Base-by-base conservation (phyloP, 2,329 filamentous ascomycete genomes). In the Monilinia fructicola region DNA sequence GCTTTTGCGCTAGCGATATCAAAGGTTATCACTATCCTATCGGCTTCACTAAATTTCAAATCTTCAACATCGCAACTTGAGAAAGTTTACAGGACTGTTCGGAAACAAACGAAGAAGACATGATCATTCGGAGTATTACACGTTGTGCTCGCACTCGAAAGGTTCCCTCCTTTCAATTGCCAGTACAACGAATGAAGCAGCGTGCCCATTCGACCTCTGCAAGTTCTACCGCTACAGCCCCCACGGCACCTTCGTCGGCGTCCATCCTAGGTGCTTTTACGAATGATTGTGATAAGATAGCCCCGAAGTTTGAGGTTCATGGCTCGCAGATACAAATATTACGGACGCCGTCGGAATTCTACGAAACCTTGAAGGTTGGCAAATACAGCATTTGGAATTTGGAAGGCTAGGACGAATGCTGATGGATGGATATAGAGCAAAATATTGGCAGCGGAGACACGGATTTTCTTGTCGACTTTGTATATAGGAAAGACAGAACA, bases 401-500 rank as follows among this genome's bases (percentile, higher is more conserved):
- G 42, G 50, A 28, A 48, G 66, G 55, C 28, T 55, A 18, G 38
- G 54, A 52, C 40, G 50, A 46, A 28, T 72, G 72, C 75, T 77
- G 73, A 76, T 73, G 67, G 67, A 54, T 58, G 67, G 66, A 54
- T 66, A 66, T 75, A 93, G 90, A 80, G 85, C 70, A 96, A 93
- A 80, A 97, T 99, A 75, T 85, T 85, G 63, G 85, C 84, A 69
- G 95, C 95, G 12, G 87, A 92, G 77, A 83, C 81, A 63, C 86
- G 91, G 68, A 90, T 99, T 71, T 99, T 96, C 77, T 81, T 99
- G 60, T 96, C 93, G n/a, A 99, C 95, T 0, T 81, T 99, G 63
- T 99, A 99, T 77, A 95, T 99, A 76, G 95, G 95, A 70, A 96
- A 94, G 78, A 90, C 90, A 1, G 95, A 99, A 78, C 84, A 89